phyloP scores from a whole-genome alignment of 345 rosid species.

The Heritiera littoralis region DNA sequence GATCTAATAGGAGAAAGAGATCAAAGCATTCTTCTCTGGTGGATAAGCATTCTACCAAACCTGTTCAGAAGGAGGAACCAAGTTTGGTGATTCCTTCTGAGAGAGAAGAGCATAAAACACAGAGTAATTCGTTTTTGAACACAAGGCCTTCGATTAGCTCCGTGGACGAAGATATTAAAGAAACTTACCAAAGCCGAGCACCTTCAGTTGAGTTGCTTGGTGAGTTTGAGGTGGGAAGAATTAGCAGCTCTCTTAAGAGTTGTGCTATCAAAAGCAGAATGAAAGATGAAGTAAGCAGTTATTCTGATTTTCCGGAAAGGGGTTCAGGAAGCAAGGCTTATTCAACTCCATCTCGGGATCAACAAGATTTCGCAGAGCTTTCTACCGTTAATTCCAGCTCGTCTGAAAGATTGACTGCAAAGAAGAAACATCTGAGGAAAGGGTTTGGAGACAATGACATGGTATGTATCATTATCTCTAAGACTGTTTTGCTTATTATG shows the following conservation, averaged over 20 bases:
- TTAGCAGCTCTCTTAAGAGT: conserved; percentile 34
- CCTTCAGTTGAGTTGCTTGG: conserved; percentile 49
- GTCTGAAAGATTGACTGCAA: neutral
- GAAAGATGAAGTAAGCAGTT: conserved; percentile 33
- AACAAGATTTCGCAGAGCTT: conserved; percentile 27
- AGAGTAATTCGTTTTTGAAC: conserved; percentile 3
- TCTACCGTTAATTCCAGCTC: conserved; percentile 20
- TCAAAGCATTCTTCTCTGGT: neutral
- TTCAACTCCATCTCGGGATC: conserved; percentile 15
- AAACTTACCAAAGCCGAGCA: conserved; percentile 25
- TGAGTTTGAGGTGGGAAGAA: conserved; percentile 43
- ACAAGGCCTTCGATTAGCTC: conserved; percentile 16
- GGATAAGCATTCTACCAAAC: conserved; percentile 8
- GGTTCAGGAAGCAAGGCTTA: conserved; percentile 12
- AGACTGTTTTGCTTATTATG: neutral
- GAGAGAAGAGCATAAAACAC: conserved; percentile 11
- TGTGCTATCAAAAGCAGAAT: conserved; percentile 21
- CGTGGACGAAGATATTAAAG: conserved; percentile 19
- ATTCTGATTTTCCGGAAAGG: conserved; percentile 30
- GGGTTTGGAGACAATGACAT: conserved; percentile 16
- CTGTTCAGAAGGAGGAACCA: neutral
- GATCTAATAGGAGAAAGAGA: conserved; percentile 19
- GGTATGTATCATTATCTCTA: neutral
- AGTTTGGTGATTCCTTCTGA: conserved; percentile 1
- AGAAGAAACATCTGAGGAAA: conserved; percentile 26